A percentile compares a stretch with the other conserved stretches of the same genome.
phyloP scores from a whole-genome alignment of 148 eudicot species.

The Beta vulgaris region DNA sequence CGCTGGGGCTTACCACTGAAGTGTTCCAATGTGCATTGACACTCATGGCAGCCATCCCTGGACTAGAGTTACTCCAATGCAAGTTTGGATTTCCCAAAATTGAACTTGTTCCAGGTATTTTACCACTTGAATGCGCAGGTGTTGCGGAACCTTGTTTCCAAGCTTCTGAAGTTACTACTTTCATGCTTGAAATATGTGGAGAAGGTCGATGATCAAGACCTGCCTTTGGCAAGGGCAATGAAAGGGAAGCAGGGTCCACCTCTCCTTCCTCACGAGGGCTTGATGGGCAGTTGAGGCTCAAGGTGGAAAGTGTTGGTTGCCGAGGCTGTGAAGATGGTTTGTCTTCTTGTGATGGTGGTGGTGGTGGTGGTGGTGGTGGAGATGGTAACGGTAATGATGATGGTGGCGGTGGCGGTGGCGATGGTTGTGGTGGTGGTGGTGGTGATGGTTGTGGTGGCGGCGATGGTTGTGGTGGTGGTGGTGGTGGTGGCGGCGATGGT shows the following conservation, averaged over 20 bases:
- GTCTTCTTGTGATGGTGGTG: constrained; percentile 7
- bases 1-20: constrained; percentile 32
- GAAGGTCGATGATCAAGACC: constrained; percentile 18
- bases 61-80: constrained; percentile 40
- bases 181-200: constrained; percentile 17
- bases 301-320: constrained; percentile 19
- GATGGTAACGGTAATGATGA: background rate
- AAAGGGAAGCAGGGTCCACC: constrained; percentile 14
- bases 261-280: constrained; percentile 38
- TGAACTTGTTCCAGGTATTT: constrained; percentile 39
- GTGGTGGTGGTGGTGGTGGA: constrained; percentile 2
- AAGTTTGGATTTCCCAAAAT: constrained; percentile 42
- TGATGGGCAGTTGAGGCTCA: constrained; percentile 15
- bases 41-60: constrained; percentile 28
- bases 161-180: constrained; percentile 13
- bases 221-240: constrained; percentile 16
- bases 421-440: constrained; percentile 4
- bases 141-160: constrained; percentile 26
- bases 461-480: background rate
- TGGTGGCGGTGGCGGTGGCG: constrained; percentile 2
- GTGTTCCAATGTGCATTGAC: constrained; percentile 32
- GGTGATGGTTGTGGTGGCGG: background rate
- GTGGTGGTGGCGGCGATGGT: background rate
- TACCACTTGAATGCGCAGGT: constrained; percentile 35
- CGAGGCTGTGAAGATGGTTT: background rate